A percentile compares a stretch with the other conserved stretches of the same genome.
phyloP scores from a whole-genome alignment of 352 stramenopile species.

The Pythium graminicola region DNA sequence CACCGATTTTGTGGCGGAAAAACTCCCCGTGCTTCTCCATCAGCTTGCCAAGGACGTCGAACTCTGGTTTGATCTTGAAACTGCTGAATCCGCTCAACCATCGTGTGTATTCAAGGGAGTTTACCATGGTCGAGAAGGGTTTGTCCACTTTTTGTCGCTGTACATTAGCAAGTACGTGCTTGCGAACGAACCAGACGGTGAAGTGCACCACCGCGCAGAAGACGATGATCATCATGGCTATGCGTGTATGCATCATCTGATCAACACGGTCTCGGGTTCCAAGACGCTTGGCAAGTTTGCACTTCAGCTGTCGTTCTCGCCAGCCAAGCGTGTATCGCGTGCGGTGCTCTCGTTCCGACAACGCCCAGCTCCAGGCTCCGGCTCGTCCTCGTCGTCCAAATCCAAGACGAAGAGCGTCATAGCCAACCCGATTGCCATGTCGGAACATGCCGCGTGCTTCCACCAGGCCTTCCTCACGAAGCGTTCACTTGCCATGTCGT shows the following conservation, averaged over 20 bases:
- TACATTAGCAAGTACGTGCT: slow-evolving; percentile 79
- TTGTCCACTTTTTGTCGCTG: slow-evolving; percentile 77
- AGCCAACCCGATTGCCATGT: slow-evolving; percentile 69
- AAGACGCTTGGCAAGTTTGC: slow-evolving; percentile 68
- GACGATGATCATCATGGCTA: slow-evolving; percentile 76
- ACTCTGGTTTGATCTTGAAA: slow-evolving; percentile 79
- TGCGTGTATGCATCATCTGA: slow-evolving; percentile 41
- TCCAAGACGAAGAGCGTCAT: slow-evolving; percentile 33
- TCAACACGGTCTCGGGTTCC: slow-evolving; percentile 75
- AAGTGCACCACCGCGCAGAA: slow-evolving; percentile 44
- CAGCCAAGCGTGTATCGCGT: slow-evolving; percentile 74
- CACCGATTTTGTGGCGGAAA: slow-evolving; percentile 41
- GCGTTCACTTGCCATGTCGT: slow-evolving; percentile 73
- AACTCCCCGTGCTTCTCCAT: slow-evolving; percentile 59
- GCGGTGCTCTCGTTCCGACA: slow-evolving; percentile 80
- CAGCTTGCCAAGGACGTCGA: slow-evolving; percentile 84
- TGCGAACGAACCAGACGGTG: slow-evolving; percentile 41
- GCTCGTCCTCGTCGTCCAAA: slow-evolving; percentile 27
- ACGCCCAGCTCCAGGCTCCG: slow-evolving; percentile 24
- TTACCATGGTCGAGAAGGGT: slow-evolving; percentile 79
- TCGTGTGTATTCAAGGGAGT: slow-evolving; percentile 85
- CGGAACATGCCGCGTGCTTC: slow-evolving; percentile 71
- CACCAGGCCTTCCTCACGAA: slow-evolving; percentile 80
- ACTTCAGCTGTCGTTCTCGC: slow-evolving; percentile 78
- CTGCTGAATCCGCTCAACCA: slow-evolving; percentile 56